Evolutionary conservation across 805 yeast species (phyloP).

Genomic region (Saccharomycopsis guyanensis): DNA sequence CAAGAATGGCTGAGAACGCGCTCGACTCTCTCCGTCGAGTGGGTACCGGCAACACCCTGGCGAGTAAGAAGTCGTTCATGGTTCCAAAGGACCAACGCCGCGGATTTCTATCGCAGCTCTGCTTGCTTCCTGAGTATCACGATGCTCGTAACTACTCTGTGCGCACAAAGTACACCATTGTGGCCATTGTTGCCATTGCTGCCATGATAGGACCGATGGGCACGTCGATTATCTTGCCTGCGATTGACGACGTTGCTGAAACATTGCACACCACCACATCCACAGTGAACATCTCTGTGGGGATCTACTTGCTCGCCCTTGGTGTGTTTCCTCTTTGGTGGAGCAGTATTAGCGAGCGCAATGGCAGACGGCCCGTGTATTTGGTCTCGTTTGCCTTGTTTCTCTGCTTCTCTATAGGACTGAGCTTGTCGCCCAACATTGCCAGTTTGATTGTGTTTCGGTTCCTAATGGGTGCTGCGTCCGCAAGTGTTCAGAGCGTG

Average conservation of each 20-base stretch:
- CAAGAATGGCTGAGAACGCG: not conserved
- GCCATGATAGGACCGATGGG: conserved; percentile 87
- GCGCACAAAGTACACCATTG: conserved; percentile 43
- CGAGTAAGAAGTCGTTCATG: not conserved
- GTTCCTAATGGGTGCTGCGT: conserved; percentile 68
- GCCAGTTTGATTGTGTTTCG: conserved; percentile 60
- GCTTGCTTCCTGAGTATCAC: conserved; percentile 60
- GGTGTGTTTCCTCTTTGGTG: conserved; percentile 88
- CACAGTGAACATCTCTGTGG: conserved; percentile 70
- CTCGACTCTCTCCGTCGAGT: not conserved
- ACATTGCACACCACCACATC: conserved; percentile 50
- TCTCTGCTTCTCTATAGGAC: conserved; percentile 62
- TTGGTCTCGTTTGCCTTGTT: conserved; percentile 57
- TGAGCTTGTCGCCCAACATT: conserved; percentile 57
- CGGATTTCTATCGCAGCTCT: conserved; percentile 46
- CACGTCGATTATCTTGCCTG: conserved; percentile 75
- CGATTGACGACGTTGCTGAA: conserved; percentile 49
- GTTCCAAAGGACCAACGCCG: conserved; percentile 41
- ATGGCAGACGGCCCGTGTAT: conserved; percentile 71
- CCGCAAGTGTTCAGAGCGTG: conserved; percentile 80
- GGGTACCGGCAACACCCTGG: too few species aligned
- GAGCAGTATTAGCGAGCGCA: conserved; percentile 69
- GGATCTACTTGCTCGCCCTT: conserved; percentile 62
- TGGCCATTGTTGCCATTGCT: conserved; percentile 61
- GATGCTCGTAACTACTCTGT: conserved; percentile 62